A percentile compares a stretch with the other conserved stretches of the same genome.
Conservation (phyloP, 768 basidiomycete genomes). For the Suillus paluster region DNA sequence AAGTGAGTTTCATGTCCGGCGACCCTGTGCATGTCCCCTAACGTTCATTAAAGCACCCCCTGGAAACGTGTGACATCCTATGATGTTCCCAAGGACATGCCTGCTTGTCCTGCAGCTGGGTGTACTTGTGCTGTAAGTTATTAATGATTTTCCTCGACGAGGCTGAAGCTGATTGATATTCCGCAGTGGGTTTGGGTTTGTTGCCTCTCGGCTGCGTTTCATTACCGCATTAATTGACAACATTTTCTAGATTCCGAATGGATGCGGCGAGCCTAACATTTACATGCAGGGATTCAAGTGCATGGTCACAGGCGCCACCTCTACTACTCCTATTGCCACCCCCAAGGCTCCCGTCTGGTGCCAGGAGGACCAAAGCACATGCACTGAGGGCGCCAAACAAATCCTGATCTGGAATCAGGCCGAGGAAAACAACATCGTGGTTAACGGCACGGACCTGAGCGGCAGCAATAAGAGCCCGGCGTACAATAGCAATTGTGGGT, state of each 20-base stretch:
- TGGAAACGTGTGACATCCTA: slow-evolving; percentile 54
- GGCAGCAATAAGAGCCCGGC: slow-evolving; percentile 49
- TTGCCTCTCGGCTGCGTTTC: not conserved
- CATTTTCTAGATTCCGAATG: slow-evolving; percentile 22
- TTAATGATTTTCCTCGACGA: not conserved
- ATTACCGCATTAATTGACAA: not conserved
- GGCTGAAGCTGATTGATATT: not conserved
- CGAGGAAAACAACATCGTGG: slow-evolving; percentile 52
- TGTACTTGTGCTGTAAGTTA: slow-evolving; percentile 53
- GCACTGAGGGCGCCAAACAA: slow-evolving; percentile 56
- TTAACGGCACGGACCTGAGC: slow-evolving; percentile 43
- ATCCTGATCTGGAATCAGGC: slow-evolving; percentile 59
- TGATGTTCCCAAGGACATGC: slow-evolving; percentile 52
- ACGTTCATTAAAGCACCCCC: slow-evolving; percentile 44
- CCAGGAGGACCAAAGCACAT: slow-evolving; percentile 46
- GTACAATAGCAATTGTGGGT: slow-evolving; percentile 55
- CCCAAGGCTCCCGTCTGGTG: slow-evolving; percentile 57
- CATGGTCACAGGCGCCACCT: slow-evolving; percentile 49
- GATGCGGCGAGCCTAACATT: slow-evolving; percentile 60
- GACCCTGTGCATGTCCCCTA: not conserved
- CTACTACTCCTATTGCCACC: slow-evolving; percentile 43
- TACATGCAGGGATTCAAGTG: slow-evolving; percentile 52
- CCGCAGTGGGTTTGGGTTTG: slow-evolving; percentile 57
- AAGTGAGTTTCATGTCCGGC: slow-evolving; percentile 37
- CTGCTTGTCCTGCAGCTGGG: slow-evolving; percentile 52